Evolutionary conservation across 1,139 yeast genomes (phyloP), one percentile per base, ranked within the genome.

Genomic region (Sugiyamaella castrensis): DNA sequence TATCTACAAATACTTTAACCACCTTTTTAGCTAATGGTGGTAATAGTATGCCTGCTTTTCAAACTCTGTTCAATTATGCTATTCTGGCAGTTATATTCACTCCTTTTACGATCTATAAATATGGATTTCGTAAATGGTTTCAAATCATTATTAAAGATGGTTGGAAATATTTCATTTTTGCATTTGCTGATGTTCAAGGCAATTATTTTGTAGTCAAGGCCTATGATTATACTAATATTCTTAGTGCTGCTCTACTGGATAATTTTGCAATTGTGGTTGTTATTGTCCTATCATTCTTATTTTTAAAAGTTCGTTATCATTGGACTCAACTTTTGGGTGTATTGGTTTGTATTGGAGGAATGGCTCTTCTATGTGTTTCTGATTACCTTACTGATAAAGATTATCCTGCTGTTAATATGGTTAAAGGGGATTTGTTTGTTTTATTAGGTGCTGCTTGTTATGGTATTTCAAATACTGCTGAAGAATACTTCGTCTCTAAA

Each of bases 141-240:
- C 46, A 50, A 19, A 46, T 71, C 47, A 38, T 68, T 35, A 36
- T 51, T 33, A 51, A 54, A 19, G 73, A 71, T 47, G 69, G 74
- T 43, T 72, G 77, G 77, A 70, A 72, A 59, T 72, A 63, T 53
- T 67, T 72, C 51, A 47, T 71, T 34, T 55, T 71, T 37, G 72
- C 75, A 7, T 72, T 72, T 58, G 71, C 72, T 16, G 76, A 72
- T 51, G 76, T 72, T 24, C 67, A 73, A 55, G 76, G 76, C 19
- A 71, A 71, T 60, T 71, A 72, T 59, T 71, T 72, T 49, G 71
- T 71, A 8, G 74, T 71, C 45, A 67, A 68, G 52, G 76, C 77
- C 7, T 72, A 72, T 55, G 63, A 62, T 46, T 73, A 72, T 57
- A 73, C 76, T 28, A 72, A 70, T 54, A 56, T 72, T 56, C 60